Evolutionary conservation across 2,329 filamentous ascomycete species (phyloP), one percentile per base, ranked within the genome.

Genomic region (Chaetomium globosum): DNA sequence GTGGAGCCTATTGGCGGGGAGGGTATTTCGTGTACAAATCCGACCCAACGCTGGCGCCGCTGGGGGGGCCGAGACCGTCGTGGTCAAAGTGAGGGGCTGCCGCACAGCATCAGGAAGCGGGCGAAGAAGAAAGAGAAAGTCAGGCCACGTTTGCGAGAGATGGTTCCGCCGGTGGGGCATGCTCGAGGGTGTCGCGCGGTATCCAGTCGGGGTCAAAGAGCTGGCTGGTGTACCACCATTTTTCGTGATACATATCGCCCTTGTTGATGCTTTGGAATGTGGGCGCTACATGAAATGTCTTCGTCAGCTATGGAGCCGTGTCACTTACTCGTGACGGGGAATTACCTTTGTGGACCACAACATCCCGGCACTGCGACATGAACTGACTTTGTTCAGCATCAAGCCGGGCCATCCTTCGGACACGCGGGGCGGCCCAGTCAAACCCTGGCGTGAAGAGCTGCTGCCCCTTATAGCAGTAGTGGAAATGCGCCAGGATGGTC

Each of bases 401-500:
- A 30, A 73, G 66, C n/a, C 68, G 68, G 9, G 72, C 72, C 71
- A 73, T 73, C 56, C 64, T 70, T 23, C 67, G 65, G 12, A 71
- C 68, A 46, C 61, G 61, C 6, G 65, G 62, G 2, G 70, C 62
- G 23, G 36, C 63, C 71, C 71, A 73, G 65, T 73, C 65, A 49
- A 71, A 73, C 26, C 51, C 61, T 30, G 62, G 57, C 4, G 65
- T 68, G 64, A 76, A 76, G 26, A 74, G 69, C 59, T 68, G 68
- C 56, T 76, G 72, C 0, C 74, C 74, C 61, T 75, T 75, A 68
- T 71, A 74, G 57, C 72, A 73, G 59, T 76, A 74, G 62, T 76
- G 74, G 59, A 75, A 76, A 64, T 76, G 73, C n/a, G 74, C 73
- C 1, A 76, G 69, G 26, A 76, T 72, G 28, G 74, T 75, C 58